Base-by-base conservation (phyloP, 106 monocot genomes). In the Dendrobium huoshanense region DNA sequence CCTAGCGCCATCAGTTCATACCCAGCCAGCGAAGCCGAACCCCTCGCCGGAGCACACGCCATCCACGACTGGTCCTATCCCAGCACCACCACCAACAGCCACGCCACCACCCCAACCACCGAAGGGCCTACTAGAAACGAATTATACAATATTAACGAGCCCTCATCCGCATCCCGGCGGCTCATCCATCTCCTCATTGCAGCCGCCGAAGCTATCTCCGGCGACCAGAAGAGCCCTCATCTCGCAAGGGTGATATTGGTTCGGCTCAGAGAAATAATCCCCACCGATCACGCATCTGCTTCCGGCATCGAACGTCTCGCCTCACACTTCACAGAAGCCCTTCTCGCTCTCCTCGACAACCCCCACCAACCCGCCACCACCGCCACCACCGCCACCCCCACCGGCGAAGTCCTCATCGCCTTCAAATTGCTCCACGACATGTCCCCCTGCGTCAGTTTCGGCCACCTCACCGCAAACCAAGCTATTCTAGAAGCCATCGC, bases 381-480 rank as follows among this genome's bases (percentile, higher is more conserved):
- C n/a, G n/a, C n/a, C 49, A n/a, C 33, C 22, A 68, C 41, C 31
- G 72, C 41, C 65, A 11, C 11, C 73, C 5, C 43, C 83, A 37
- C 19, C 75, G 43, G 64, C 55, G 87, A 85, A 72, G 78, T 81
- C n/a, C 67, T 83, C 24, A 78, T 78, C 27, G 90, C 90, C 2
- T 87, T 85, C 82, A 87, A 90, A 80, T 82, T 87, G 40, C 80
- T 90, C 9, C 87, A 90, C 41, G 87, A 87, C 79, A 90, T 85
- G 90, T 90, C 90, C 2, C 90, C 90, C 7, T 90, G 79, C 78
- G 77, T 85, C 13, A 90, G 83, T 9, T 90, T 90, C 76, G 90
- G 87, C 4, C 87, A 90, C 76, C 81, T 90, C 83, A 90, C 90
- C 4, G 87, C 90, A 18, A 90, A 90, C 82, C 87, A 87, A 75